Percentiles rank a stretch among this genome's conserved stretches.
These are phyloP conservation scores for Boletellus sp. DNA, from an alignment of 768 basidiomycete species.

Conservation along the genomic window DNA sequence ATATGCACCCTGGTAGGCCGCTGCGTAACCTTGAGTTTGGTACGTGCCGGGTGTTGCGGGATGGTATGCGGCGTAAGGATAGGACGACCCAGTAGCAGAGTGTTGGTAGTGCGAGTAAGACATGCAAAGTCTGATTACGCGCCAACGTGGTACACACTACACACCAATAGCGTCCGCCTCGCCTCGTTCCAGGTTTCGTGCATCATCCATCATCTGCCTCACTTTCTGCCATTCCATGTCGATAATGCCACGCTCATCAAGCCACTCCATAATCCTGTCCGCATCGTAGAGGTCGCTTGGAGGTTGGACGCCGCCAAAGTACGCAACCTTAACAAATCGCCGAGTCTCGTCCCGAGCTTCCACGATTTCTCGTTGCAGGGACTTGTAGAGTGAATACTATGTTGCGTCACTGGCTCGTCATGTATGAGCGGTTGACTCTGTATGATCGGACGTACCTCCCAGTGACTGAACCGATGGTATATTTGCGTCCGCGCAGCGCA, in stretches of 20 bases:
- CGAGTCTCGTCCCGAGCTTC: conserved; percentile 43
- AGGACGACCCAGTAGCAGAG: conserved; percentile 48
- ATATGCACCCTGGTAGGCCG: conserved; percentile 45
- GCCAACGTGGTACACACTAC: background rate
- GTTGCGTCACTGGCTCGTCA: conserved; percentile 6
- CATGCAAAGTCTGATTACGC: conserved; percentile 13
- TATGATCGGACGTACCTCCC: conserved; percentile 59
- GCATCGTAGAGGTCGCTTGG: conserved; percentile 68
- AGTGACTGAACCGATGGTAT: conserved; percentile 74
- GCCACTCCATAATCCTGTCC: conserved; percentile 80
- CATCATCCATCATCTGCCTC: conserved; percentile 70
- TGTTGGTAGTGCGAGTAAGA: conserved; percentile 37
- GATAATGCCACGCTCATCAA: conserved; percentile 66
- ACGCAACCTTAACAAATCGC: conserved; percentile 57
- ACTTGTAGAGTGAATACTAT: conserved; percentile 64
- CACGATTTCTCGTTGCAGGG: conserved; percentile 56
- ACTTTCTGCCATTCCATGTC: conserved; percentile 67
- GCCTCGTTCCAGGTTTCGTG: conserved; percentile 60
- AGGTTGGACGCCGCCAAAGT: conserved; percentile 49
- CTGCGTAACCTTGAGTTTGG: conserved; percentile 47
- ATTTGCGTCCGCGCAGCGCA: conserved; percentile 66
- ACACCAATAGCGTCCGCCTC: conserved; percentile 29
- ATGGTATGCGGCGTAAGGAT: conserved; percentile 63
- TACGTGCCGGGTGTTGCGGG: conserved; percentile 45
- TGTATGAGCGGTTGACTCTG: background rate